A percentile compares a stretch with the other conserved stretches of the same genome.
Evolutionary conservation across 2,329 filamentous ascomycete genomes (phyloP).

Genomic region (Botrytis pseudocinerea): DNA sequence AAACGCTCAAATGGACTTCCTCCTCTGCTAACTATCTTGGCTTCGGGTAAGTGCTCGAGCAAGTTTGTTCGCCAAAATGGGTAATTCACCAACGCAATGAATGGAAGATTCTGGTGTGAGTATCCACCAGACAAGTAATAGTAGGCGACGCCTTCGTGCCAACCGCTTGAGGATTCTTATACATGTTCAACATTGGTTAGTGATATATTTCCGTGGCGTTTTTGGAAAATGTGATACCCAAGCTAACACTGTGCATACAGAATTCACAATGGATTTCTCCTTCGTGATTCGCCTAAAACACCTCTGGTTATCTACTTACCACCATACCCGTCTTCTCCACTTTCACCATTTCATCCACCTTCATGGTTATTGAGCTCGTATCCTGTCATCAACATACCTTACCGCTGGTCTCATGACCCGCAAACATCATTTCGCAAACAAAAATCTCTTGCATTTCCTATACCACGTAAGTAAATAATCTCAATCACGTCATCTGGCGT

Average conservation of each 20-base stretch:
- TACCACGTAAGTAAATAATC: conserved; percentile 14
- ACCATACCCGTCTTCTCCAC: conserved; percentile 45
- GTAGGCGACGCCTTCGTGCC: not conserved
- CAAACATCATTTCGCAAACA: conserved; percentile 4
- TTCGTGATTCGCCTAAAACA: conserved; percentile 37
- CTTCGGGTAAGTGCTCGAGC: not conserved
- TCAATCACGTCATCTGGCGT: not conserved
- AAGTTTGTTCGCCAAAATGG: not conserved
- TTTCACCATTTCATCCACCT: conserved; percentile 46
- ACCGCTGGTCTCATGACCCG: conserved; percentile 51
- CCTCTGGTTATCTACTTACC: conserved; percentile 60
- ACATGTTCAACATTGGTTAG: conserved; percentile 13
- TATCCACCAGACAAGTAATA: not conserved
- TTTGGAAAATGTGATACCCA: not conserved
- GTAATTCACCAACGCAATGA: not conserved
- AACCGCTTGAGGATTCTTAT: not conserved
- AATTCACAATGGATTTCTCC: conserved; percentile 36
- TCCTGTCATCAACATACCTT: conserved; percentile 58
- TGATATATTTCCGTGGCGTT: conserved; percentile 4
- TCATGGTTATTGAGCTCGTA: conserved; percentile 24
- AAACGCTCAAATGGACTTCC: not conserved
- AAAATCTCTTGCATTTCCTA: conserved; percentile 12
- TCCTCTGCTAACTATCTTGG: not conserved
- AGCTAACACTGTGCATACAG: conserved; percentile 29
- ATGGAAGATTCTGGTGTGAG: not conserved